A percentile compares a stretch with the other conserved stretches of the same genome.
Evolutionary conservation across 345 rosid species (phyloP).

Genomic region (Arabidopsis arenosa): DNA sequence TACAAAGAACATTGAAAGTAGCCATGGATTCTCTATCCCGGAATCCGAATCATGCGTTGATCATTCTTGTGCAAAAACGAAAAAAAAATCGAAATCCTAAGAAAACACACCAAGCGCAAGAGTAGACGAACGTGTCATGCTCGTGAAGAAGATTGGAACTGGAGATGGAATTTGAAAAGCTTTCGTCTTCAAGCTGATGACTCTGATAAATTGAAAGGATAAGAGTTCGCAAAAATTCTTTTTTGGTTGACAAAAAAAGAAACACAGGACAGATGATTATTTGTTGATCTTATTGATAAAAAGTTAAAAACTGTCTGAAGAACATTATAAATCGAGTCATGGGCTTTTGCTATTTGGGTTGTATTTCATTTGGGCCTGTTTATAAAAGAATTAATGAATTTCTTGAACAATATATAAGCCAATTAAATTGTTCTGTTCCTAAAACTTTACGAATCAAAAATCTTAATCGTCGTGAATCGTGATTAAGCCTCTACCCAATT

Average conservation of each 20-base stretch:
- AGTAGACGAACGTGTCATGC: slow-evolving; percentile 1
- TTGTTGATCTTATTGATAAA: not conserved
- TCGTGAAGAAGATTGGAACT: slow-evolving; percentile 3
- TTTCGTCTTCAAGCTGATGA: slow-evolving; percentile 32
- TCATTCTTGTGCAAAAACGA: not conserved
- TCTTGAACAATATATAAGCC: too few species aligned
- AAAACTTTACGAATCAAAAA: not conserved
- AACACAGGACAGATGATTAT: not conserved
- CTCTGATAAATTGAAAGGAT: slow-evolving; percentile 28
- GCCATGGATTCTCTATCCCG: slow-evolving; percentile 54
- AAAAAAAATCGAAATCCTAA: not conserved
- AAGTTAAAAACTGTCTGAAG: not conserved
- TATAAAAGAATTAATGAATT: too few species aligned
- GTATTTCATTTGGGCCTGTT: not conserved
- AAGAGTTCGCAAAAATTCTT: slow-evolving; percentile 19
- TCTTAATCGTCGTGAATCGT: not conserved
- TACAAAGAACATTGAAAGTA: slow-evolving; percentile 59
- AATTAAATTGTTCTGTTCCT: too few species aligned
- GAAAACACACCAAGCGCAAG: slow-evolving; percentile 8
- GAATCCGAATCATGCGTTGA: slow-evolving; percentile 42
- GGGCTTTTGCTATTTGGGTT: not conserved
- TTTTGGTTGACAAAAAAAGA: not conserved
- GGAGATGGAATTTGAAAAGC: slow-evolving; percentile 18
- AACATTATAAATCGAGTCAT: slow-evolving; percentile 7
- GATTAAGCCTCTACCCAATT: not conserved